A percentile compares a stretch with the other conserved stretches of the same genome.
phyloP scores from a whole-genome alignment of 495 filamentous ascomycete species.

The Daldinia bambusicola region DNA sequence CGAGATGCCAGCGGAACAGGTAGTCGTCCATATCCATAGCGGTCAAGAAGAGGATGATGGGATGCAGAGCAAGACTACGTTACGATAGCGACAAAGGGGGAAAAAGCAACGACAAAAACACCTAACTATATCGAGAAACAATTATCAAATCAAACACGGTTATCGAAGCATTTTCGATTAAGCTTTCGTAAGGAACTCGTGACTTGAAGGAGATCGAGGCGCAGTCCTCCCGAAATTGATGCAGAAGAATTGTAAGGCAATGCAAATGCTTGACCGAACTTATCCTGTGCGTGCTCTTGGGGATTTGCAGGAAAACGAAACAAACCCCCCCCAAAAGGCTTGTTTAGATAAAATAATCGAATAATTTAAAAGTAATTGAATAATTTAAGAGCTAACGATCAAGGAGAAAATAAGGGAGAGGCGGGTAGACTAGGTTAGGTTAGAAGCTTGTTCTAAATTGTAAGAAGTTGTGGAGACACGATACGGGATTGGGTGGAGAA shows the following conservation, averaged over 20 bases:
- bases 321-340: background rate
- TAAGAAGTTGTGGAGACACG: conserved; percentile 22
- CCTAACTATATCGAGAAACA: conserved; percentile 14
- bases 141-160: conserved; percentile 12
- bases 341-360: conserved; percentile 9
- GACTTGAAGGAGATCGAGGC: conserved; percentile 41
- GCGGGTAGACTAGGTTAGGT: conserved; percentile 37
- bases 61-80: background rate
- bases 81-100: conserved; percentile 7
- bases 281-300: conserved; percentile 1
- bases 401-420: conserved; percentile 36
- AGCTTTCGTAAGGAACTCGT: conserved; percentile 9
- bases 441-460: conserved; percentile 15
- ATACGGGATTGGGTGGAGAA: conserved; percentile 36
- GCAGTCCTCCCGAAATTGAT: conserved; percentile 27
- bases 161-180: conserved; percentile 24
- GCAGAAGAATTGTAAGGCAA: conserved; percentile 22
- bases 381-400: conserved; percentile 19
- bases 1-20: conserved; percentile 58
- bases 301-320: conserved; percentile 10
- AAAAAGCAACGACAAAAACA: background rate
- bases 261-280: conserved; percentile 39
- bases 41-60: background rate
- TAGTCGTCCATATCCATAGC: conserved; percentile 63
- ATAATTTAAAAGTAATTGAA: background rate